phyloP scores from a whole-genome alignment of 2,329 filamentous ascomycete species.

The Claviceps spartinae region DNA sequence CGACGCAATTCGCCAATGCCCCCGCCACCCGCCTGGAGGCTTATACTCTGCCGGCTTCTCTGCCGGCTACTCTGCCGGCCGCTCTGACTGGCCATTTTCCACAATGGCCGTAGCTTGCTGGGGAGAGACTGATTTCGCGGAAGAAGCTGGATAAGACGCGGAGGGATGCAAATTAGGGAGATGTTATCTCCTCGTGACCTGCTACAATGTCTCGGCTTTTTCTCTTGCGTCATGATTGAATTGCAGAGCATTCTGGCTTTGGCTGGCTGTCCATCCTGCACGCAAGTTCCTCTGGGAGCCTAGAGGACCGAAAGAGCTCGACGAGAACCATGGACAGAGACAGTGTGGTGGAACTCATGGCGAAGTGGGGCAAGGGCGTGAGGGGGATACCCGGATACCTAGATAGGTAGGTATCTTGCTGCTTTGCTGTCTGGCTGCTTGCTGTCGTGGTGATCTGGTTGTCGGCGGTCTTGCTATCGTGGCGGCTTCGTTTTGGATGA shows the following conservation, averaged over 20 bases:
- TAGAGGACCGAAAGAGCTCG: too few relatives aligned
- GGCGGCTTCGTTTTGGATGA: not conserved
- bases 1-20: too few relatives aligned
- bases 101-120: not conserved
- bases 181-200: not conserved
- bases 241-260: not conserved
- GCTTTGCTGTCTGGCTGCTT: not conserved
- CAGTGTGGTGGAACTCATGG: conserved; percentile 1
- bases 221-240: not conserved
- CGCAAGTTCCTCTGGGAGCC: not conserved
- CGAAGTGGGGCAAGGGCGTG: conserved; percentile 4
- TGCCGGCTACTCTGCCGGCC: too few relatives aligned
- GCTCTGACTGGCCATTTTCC: too few relatives aligned
- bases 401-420: not conserved
- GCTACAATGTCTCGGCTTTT: not conserved
- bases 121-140: not conserved
- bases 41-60: too few relatives aligned
- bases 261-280: not conserved
- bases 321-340: not conserved
- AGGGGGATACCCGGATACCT: not conserved
- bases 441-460: not conserved
- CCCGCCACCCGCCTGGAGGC: not conserved
- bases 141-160: not conserved
- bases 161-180: not conserved
- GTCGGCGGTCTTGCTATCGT: not conserved